Conservation (phyloP, 2,329 filamentous ascomycete species). For the Arthrobotrys sinensis region DNA sequence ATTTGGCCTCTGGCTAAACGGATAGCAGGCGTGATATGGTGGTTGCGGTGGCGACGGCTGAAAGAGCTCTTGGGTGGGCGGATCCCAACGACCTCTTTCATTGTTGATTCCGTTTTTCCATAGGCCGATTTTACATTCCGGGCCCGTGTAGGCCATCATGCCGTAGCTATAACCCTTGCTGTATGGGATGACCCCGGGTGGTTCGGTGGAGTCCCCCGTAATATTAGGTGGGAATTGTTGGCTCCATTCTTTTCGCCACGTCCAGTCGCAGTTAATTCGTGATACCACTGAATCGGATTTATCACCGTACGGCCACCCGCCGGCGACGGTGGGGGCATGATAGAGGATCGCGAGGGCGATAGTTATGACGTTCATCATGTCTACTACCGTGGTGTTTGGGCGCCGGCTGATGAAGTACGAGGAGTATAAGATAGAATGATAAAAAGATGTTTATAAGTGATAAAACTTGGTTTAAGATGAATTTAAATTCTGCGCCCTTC, state of each 20-base stretch:
- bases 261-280: not conserved
- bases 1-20: not conserved
- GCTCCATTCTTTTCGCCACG: not conserved
- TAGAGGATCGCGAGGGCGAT: not conserved
- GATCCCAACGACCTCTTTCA: not conserved
- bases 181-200: not conserved
- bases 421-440: too few species aligned
- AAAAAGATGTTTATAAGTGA: too few species aligned
- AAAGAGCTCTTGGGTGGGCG: not conserved
- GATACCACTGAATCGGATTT: not conserved
- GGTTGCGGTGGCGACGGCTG: not conserved
- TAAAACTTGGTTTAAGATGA: too few species aligned
- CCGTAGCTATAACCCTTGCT: too few species aligned
- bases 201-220: conserved; percentile 8
- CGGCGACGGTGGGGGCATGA: not conserved
- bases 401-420: too few species aligned
- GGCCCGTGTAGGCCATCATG: not conserved
- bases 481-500: too few species aligned
- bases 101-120: conserved; percentile 3
- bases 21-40: not conserved
- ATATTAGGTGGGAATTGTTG: not conserved
- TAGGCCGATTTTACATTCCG: conserved; percentile 7
- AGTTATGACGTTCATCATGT: not conserved
- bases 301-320: not conserved
- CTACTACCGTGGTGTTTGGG: too few species aligned